phyloP scores from a whole-genome alignment of 805 yeast genomes.

The Wickerhamiella occidentalis region DNA sequence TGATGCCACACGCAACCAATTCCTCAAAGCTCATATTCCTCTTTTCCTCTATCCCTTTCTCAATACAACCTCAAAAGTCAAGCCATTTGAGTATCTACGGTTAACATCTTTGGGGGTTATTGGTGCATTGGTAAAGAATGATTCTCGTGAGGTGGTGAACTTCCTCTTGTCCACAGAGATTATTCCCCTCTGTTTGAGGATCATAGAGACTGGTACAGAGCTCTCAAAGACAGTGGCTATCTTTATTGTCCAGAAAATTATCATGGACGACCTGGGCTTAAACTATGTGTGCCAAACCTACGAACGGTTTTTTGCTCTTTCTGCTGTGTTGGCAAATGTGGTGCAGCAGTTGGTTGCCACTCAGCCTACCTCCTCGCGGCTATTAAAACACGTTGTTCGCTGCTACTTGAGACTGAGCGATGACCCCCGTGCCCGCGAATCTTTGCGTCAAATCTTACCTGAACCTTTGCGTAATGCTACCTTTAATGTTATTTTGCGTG shows the following conservation, averaged over 20 bases:
- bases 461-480: constrained; percentile 81
- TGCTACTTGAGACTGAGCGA: constrained; percentile 86
- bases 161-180: constrained; percentile 90
- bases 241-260: constrained; percentile 84
- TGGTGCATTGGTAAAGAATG: constrained; percentile 93
- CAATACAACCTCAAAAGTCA: constrained; percentile 79
- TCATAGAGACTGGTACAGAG: constrained; percentile 92
- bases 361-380: constrained; percentile 56
- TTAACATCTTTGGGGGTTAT: constrained; percentile 90
- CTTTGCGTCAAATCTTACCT: constrained; percentile 71
- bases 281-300: constrained; percentile 88
- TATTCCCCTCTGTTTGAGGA: constrained; percentile 84
- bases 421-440: constrained; percentile 79
- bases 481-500: constrained; percentile 63
- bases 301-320: constrained; percentile 89
- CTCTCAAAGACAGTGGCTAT: constrained; percentile 92
- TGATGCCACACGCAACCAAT: constrained; percentile 73
- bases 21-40: constrained; percentile 83
- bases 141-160: constrained; percentile 86
- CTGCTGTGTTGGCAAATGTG: constrained; percentile 76
- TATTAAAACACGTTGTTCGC: constrained; percentile 84
- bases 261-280: constrained; percentile 83
- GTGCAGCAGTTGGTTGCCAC: constrained; percentile 68
- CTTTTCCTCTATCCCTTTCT: constrained; percentile 85
- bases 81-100: constrained; percentile 88